Evolutionary conservation across 139 green algal species (phyloP), one percentile per base, ranked within the genome.

Genomic region (Pedinophyceae sp.): DNA sequence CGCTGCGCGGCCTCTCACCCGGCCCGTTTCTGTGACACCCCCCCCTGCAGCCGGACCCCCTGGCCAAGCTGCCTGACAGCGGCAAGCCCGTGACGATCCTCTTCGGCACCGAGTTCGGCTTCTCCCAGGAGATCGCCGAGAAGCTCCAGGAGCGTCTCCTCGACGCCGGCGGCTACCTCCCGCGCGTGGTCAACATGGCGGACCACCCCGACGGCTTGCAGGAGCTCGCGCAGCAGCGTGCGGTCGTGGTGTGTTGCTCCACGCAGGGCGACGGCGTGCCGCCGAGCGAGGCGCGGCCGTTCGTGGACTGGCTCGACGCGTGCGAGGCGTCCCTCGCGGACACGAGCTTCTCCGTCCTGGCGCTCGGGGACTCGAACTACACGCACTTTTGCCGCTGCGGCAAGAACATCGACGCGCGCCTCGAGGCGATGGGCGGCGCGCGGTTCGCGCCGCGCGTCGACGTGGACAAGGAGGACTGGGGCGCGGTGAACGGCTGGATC

Each of bases 261-360:
- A 94, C 85, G 2, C 84, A 86, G 78, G 85, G 85, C 40, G 85
- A 94, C 46, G 85, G 85, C 13, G 82, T 94, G 52, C 73, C 85
- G 0, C 85, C 85, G 2, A 77, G 68, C 1, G 85, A 94, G 60
- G 78, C 85, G 1, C 67, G 85, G 0, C 68, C 75, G 0, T 93
- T 94, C 45, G 89, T 80, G 52, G 80, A 86, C 15, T 92, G 85
- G 85, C 71, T 94, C 10, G 61, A 63, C 27, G 61, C 58, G 17
- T 59, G 41, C 24, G 62, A 58, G 7, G 70, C 71, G 2, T 70
- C 75, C 19, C 55, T 90, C 23, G 23, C 17, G 0, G 43, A 49
- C 40, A 43, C 76, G 0, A 30, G 47, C 47, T 89, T 81, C 54
- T 78, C 75, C 0, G 79, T 94, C 1, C 84, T 70, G 30, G 84